phyloP scores from a whole-genome alignment of 192 early-diverging fungal genomes.

The Diversispora epigaea region DNA sequence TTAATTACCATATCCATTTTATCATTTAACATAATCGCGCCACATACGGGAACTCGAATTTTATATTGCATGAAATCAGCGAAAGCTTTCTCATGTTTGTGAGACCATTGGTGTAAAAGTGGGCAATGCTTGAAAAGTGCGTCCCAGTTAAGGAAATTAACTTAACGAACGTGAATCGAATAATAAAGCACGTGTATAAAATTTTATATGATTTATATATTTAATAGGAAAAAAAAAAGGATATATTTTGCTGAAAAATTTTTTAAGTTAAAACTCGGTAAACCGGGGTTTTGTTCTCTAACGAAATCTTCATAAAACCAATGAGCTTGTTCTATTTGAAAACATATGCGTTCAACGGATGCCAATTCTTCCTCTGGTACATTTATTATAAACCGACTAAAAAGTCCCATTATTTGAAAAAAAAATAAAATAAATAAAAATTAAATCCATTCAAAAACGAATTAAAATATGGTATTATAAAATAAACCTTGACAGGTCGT shows the following conservation, averaged over 20 bases:
- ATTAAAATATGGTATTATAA: neutral
- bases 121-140: slow-evolving; percentile 89
- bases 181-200: neutral
- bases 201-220: neutral
- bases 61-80: slow-evolving; percentile 94
- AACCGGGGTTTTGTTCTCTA: slow-evolving; percentile 74
- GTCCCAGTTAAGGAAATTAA: slow-evolving; percentile 38
- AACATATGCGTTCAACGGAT: slow-evolving; percentile 94
- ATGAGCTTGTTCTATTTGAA: slow-evolving; percentile 98
- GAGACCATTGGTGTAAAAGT: slow-evolving; percentile 82
- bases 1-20: slow-evolving; percentile 64
- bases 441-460: neutral
- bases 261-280: slow-evolving; percentile 85
- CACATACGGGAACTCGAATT: slow-evolving; percentile 94
- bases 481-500: slow-evolving; percentile 79
- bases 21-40: slow-evolving; percentile 91
- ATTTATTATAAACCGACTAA: slow-evolving; percentile 96
- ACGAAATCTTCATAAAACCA: slow-evolving; percentile 99
- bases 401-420: slow-evolving; percentile 10
- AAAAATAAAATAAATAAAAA: slow-evolving; percentile 7
- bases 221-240: slow-evolving; percentile 38
- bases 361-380: slow-evolving; percentile 92
- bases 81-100: slow-evolving; percentile 87
- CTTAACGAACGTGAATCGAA: neutral
- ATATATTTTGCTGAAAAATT: slow-evolving; percentile 73